These are phyloP conservation scores for Candida sp. DNA, from an alignment of 1,139 yeast genomes.

Conservation along the genomic window DNA sequence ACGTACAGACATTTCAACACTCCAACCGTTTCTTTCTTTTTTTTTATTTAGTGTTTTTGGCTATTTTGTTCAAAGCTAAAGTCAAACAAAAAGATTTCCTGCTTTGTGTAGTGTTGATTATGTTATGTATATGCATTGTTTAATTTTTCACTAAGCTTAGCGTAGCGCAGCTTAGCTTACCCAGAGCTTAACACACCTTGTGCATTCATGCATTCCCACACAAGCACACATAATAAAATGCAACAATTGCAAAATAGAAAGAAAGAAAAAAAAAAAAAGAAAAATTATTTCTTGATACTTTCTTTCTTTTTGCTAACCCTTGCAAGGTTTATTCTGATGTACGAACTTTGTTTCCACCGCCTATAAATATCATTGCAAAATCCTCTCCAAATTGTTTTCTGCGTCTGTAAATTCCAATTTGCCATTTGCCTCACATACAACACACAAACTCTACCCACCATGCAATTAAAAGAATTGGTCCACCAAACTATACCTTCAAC, in stretches of 20 bases:
- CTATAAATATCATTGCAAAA: background rate
- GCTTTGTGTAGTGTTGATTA: background rate
- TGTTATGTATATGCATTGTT: background rate
- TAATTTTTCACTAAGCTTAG: background rate
- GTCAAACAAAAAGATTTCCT: background rate
- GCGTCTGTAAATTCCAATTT: too few relatives aligned
- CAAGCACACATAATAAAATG: background rate
- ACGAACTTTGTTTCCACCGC: background rate
- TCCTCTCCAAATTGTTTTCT: background rate
- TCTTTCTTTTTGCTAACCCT: background rate
- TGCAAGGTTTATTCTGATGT: background rate
- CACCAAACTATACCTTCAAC: constrained; percentile 7
- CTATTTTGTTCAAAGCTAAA: background rate
- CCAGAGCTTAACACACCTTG: background rate
- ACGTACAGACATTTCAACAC: background rate
- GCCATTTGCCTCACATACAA: background rate
- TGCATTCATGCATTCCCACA: background rate
- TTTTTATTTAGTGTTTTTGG: background rate
- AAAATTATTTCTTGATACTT: constrained; percentile 2
- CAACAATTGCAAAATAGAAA: constrained; percentile 2
- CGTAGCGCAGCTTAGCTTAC: too few relatives aligned
- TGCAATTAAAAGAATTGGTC: constrained; percentile 11
- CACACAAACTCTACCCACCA: background rate
- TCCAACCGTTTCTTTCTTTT: background rate
- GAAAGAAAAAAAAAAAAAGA: background rate